Base-by-base conservation (phyloP, 441 rosid species). In the Francoa sonchifolia region DNA sequence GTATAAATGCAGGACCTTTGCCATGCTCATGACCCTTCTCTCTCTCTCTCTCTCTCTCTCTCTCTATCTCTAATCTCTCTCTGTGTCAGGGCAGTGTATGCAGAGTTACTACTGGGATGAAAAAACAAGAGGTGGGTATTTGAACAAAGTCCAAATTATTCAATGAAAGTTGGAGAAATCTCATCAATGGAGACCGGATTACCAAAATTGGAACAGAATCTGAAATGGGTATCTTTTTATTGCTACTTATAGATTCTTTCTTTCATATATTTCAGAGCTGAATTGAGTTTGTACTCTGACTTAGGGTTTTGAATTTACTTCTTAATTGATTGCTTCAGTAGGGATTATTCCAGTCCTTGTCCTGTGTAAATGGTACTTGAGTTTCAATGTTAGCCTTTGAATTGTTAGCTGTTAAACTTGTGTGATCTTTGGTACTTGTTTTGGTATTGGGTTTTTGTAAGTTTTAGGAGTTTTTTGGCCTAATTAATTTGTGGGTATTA, bases 221-320 rank as follows among this genome's bases (percentile, higher is more conserved):
- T 76, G 79, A 69, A 71, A 72, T 67, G 73, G 80, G 89, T 89
- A 68, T 74, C 77, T 72, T 74, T 79, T 74, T 70, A 58, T 63
- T 41, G 52, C 55, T 56, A 58, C 82, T 70, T 75, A 64, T 64
- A 50, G 65, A 57, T 63, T 39, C 48, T 44, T 26, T 14, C n/a
- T n/a, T n/a, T n/a, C n/a, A n/a, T 34, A 36, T 60, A 62, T 48
- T 57, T 52, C 64, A 55, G 55, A 41, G 45, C 29, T 28, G 22
- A 20, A 19, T 53, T 21, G 40, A n/a, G n/a, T n/a, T n/a, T 45
- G 36, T 18, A 57, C 61, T 69, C 80, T 72, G 85, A 66, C 71
- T 69, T n/a, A 69, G 77, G 85, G 80, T 77, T 69, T 65, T 72
- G 74, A 62, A 63, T 48, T 54, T 61, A 57, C 54, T 55, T 30